These are phyloP conservation scores for Pythium graminicola DNA, from an alignment of 352 stramenopile genomes.

Conservation along the genomic window DNA sequence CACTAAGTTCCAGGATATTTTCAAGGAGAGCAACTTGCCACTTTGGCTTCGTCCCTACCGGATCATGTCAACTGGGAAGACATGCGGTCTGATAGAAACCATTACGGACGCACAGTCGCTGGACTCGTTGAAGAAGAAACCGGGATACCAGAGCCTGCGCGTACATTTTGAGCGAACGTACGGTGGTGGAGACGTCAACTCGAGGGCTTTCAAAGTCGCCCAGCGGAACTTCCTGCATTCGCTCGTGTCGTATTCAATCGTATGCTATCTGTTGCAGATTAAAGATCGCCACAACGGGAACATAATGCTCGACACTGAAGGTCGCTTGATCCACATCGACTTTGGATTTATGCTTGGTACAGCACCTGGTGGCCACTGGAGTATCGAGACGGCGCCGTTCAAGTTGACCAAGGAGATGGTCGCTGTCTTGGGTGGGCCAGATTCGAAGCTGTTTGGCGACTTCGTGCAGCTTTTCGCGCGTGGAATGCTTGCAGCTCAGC, in stretches of 20 bases:
- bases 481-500: slow-evolving; percentile 75
- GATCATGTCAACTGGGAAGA: slow-evolving; percentile 44
- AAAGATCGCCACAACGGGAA: slow-evolving; percentile 99
- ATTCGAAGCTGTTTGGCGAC: slow-evolving; percentile 88
- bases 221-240: slow-evolving; percentile 81
- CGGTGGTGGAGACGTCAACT: slow-evolving; percentile 57
- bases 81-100: slow-evolving; percentile 95
- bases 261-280: slow-evolving; percentile 96
- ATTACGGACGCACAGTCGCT: slow-evolving; percentile 97
- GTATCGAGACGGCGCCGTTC: slow-evolving; percentile 96
- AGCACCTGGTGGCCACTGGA: slow-evolving; percentile 88
- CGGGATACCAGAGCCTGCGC: slow-evolving; percentile 83
- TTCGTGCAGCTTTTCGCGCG: slow-evolving; percentile 78
- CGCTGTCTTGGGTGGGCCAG: slow-evolving; percentile 91
- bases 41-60: slow-evolving; percentile 79
- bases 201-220: slow-evolving; percentile 37
- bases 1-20: slow-evolving; percentile 90
- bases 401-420: slow-evolving; percentile 98
- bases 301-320: slow-evolving; percentile 93
- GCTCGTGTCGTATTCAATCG: slow-evolving; percentile 89
- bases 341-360: slow-evolving; percentile 95
- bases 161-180: slow-evolving; percentile 94
- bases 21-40: slow-evolving; percentile 90
- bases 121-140: slow-evolving; percentile 97
- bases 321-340: slow-evolving; percentile 97